phyloP scores from a whole-genome alignment of 495 filamentous ascomycete species.

The Aspergillus sclerotioniger region DNA sequence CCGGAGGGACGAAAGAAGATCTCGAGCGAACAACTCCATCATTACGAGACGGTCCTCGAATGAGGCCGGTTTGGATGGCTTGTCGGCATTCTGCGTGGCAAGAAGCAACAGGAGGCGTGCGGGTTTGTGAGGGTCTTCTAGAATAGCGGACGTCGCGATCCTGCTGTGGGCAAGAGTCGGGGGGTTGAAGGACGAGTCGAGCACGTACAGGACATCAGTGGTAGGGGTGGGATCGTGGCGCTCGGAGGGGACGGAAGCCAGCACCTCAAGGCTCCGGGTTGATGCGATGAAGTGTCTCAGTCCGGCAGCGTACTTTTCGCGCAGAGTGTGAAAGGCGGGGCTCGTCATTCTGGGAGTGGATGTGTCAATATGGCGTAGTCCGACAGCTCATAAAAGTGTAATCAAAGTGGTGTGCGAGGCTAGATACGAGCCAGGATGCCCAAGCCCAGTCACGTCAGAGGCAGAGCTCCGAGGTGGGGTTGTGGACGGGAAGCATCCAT shows the following conservation, averaged over 20 bases:
- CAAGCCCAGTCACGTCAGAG: background rate
- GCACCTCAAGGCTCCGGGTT: conserved; percentile 54
- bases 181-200: conserved; percentile 96
- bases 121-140: conserved; percentile 28
- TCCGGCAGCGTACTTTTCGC: conserved; percentile 37
- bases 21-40: conserved; percentile 79
- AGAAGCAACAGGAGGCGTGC: conserved; percentile 75
- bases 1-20: conserved; percentile 46
- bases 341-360: conserved; percentile 14
- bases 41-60: conserved; percentile 82
- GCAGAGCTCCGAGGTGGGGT: background rate
- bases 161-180: conserved; percentile 79
- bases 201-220: conserved; percentile 64
- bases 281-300: conserved; percentile 59
- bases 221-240: conserved; percentile 15
- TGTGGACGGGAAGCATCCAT: background rate
- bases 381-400: background rate
- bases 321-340: conserved; percentile 40
- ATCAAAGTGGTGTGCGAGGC: background rate
- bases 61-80: conserved; percentile 74
- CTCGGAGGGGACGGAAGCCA: conserved; percentile 50
- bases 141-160: conserved; percentile 69
- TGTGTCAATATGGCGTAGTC: background rate
- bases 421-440: background rate
- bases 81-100: conserved; percentile 90